Evolutionary conservation across 352 stramenopile species (phyloP).

Genomic region (Globisporangium recalcitrans): DNA sequence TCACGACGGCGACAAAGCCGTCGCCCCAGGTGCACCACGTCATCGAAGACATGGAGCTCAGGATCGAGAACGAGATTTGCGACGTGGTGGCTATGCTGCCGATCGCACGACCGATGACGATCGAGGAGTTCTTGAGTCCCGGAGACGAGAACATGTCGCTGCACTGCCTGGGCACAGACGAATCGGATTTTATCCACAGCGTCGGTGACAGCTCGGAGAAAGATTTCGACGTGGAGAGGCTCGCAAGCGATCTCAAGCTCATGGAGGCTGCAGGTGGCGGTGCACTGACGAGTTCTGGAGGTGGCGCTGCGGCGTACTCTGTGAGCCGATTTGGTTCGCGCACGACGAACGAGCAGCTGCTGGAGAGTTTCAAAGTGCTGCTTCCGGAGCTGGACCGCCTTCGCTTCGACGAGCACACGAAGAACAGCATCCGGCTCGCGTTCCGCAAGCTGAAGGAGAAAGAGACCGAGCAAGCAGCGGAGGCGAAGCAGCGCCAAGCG

Average conservation of each 20-base stretch:
- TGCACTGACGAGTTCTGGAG: not conserved
- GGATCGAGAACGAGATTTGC: slow-evolving; percentile 44
- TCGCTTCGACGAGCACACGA: slow-evolving; percentile 51
- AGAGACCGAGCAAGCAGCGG: not conserved
- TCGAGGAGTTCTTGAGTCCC: slow-evolving; percentile 46
- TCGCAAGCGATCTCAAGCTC: slow-evolving; percentile 1
- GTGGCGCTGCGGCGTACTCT: not conserved
- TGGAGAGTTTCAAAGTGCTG: slow-evolving; percentile 42
- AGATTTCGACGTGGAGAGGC: not conserved
- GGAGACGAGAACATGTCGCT: slow-evolving; percentile 38
- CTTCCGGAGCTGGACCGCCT: slow-evolving; percentile 48
- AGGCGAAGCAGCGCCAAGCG: slow-evolving; percentile 14
- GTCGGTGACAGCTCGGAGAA: slow-evolving; percentile 6
- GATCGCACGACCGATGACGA: slow-evolving; percentile 35
- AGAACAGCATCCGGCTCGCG: slow-evolving; percentile 48
- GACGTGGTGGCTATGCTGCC: slow-evolving; percentile 36
- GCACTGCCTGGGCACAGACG: slow-evolving; percentile 38
- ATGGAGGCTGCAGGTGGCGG: not conserved
- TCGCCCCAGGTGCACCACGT: slow-evolving; percentile 15
- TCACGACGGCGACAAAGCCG: slow-evolving; percentile 21
- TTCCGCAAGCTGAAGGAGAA: slow-evolving; percentile 46
- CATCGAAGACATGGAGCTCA: slow-evolving; percentile 34
- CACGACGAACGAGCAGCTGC: slow-evolving; percentile 40
- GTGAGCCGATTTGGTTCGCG: slow-evolving; percentile 12
- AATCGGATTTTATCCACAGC: slow-evolving; percentile 37